These are phyloP conservation scores for Fennellomyces sp. DNA, from an alignment of 371 early-diverging fungal species.

Conservation along the genomic window DNA sequence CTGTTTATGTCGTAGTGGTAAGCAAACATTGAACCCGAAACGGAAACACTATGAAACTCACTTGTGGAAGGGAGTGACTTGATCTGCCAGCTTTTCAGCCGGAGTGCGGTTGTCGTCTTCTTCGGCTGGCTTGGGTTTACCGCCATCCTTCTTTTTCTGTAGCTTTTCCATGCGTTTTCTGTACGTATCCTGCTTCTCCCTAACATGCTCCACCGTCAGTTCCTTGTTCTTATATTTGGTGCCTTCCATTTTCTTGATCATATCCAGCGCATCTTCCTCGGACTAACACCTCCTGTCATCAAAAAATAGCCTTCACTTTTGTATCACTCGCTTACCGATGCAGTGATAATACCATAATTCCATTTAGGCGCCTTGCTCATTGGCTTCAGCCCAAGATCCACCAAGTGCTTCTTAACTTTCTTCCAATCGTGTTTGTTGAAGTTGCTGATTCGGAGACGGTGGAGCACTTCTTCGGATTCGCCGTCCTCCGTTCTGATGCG, in stretches of 20 bases:
- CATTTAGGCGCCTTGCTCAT: slow-evolving; percentile 48
- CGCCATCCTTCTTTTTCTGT: slow-evolving; percentile 11
- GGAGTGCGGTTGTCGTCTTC: slow-evolving; percentile 56
- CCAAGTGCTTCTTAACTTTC: neutral
- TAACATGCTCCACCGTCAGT: slow-evolving; percentile 28
- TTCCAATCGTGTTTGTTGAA: slow-evolving; percentile 4
- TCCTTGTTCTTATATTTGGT: slow-evolving; percentile 34
- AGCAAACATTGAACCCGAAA: neutral
- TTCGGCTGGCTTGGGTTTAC: slow-evolving; percentile 5
- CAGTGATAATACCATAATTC: slow-evolving; percentile 40
- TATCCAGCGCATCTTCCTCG: slow-evolving; percentile 45
- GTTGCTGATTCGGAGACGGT: slow-evolving; percentile 2
- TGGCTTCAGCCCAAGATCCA: neutral
- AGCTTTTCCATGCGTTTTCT: slow-evolving; percentile 26
- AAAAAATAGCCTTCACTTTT: neutral
- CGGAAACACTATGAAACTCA: slow-evolving; percentile 11
- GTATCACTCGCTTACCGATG: slow-evolving; percentile 34
- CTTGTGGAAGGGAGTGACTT: slow-evolving; percentile 74
- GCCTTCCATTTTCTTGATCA: slow-evolving; percentile 37
- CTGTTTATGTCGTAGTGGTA: slow-evolving; percentile 12
- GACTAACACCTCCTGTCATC: slow-evolving; percentile 18
- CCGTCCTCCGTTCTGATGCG: neutral
- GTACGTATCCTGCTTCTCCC: slow-evolving; percentile 19
- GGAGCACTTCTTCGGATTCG: neutral
- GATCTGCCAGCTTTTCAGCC: slow-evolving; percentile 68